Conservation (phyloP, 805 yeast genomes). For the Komagataella phaffii region DNA sequence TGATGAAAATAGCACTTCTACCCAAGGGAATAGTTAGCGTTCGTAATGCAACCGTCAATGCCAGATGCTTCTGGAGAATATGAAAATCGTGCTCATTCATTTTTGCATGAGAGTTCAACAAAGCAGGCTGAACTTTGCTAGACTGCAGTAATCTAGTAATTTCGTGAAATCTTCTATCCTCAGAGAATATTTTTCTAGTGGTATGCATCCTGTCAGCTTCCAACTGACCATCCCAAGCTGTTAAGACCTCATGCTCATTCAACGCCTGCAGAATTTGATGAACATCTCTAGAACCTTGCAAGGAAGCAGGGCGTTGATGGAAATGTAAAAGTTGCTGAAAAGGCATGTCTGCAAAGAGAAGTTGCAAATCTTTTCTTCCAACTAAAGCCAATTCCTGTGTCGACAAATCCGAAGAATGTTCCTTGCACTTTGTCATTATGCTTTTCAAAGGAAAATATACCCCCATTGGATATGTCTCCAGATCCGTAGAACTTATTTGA, state of each 20-base stretch:
- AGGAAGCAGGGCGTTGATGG: background rate
- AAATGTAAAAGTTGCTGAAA: background rate
- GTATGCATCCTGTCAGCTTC: conserved; percentile 57
- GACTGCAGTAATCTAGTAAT: conserved; percentile 61
- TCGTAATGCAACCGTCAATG: conserved; percentile 49
- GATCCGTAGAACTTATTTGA: conserved; percentile 31
- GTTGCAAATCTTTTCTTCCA: conserved; percentile 53
- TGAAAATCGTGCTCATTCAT: conserved; percentile 44
- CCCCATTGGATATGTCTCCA: conserved; percentile 68
- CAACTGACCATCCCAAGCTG: conserved; percentile 59
- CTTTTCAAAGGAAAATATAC: conserved; percentile 55
- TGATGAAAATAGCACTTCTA: conserved; percentile 57
- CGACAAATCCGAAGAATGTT: conserved; percentile 2
- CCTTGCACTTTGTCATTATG: conserved; percentile 32
- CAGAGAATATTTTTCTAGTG: conserved; percentile 60
- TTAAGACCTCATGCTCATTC: conserved; percentile 28
- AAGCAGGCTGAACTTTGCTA: conserved; percentile 45
- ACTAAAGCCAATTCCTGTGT: conserved; percentile 36
- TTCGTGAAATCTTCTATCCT: conserved; percentile 71
- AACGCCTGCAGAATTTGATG: conserved; percentile 24
- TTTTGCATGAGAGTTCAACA: conserved; percentile 22
- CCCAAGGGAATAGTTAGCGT: conserved; percentile 72
- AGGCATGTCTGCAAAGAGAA: conserved; percentile 1
- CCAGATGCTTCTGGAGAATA: conserved; percentile 39
- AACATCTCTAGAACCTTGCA: conserved; percentile 21